Base-by-base conservation (phyloP, 805 yeast species). In the Candida cerambycidarum region DNA sequence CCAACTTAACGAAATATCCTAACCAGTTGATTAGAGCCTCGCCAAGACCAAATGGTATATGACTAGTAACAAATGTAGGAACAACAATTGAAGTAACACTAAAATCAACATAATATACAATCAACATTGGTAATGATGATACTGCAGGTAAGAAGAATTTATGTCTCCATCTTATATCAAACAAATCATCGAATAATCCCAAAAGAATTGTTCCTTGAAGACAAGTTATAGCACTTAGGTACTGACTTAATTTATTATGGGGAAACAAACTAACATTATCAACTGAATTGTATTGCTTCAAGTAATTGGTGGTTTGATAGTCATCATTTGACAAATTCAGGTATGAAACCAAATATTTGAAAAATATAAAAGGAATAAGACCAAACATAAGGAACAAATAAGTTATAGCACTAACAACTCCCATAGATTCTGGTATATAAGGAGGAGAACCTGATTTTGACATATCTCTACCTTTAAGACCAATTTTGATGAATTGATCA, bases 101-200 rank as follows among this genome's bases (percentile, higher is more conserved):
- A 63, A 88, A 92, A 63, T 93, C 97, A 44, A 90, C 89, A 54
- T 87, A 89, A 64, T 93, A 93, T 2, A 93, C 96, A 13, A 92
- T 78, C 45, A 93, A 72, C 53, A 93, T 71, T 4, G 99, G 99
- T 33, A 93, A 80, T 1, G 96, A 83, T 0, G 97, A 97, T 42
- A 93, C 80, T 0, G 96, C 96, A 0, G 99, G 99, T 51, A 93
- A 60, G 56, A 93, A 89, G 67, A 93, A 89, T 71, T 93, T 93
- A 68, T 93, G 96, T 58, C 99, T 76, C 99, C 99, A 93, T 53
- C 96, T 77, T 49, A 93, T 81, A 63, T 93, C 99, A 58, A 93
- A 93, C 54, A 93, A 72, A 67, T 93, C 99, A 63, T 93, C 99
- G 37, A 95, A 85, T 23, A 93, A 73, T 0, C 99, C 99, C 33